These are phyloP conservation scores for Penicillium simplicissimum DNA, from an alignment of 495 filamentous ascomycete genomes.

Conservation along the genomic window DNA sequence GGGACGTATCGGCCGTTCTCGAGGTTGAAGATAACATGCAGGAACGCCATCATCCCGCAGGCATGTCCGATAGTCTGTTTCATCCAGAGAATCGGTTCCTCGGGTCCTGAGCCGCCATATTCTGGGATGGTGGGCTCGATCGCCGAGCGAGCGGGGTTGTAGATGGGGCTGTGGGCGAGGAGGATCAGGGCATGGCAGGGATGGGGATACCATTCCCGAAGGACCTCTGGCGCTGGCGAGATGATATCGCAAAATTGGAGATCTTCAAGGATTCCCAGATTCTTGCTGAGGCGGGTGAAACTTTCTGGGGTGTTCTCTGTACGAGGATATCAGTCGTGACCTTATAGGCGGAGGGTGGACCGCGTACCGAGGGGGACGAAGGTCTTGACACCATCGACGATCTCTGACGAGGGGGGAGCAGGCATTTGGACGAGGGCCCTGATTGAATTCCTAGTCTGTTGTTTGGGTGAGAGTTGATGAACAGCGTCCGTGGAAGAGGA, in stretches of 20 bases:
- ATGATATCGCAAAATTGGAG: constrained; percentile 62
- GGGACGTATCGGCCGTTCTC: constrained; percentile 40
- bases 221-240: constrained; percentile 53
- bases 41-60: constrained; percentile 63
- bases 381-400: constrained; percentile 36
- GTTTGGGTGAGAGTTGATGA: background rate
- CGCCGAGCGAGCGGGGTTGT: constrained; percentile 33
- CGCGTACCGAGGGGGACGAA: constrained; percentile 45
- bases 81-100: constrained; percentile 62
- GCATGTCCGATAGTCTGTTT: constrained; percentile 67
- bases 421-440: background rate
- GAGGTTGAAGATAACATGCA: constrained; percentile 59
- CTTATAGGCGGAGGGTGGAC: background rate
- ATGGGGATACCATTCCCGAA: constrained; percentile 56
- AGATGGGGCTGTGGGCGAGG: constrained; percentile 53
- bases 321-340: background rate
- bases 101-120: constrained; percentile 51
- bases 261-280: constrained; percentile 51
- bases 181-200: constrained; percentile 60
- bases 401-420: constrained; percentile 42
- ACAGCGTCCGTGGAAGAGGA: background rate
- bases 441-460: background rate
- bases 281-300: constrained; percentile 52
- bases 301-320: constrained; percentile 66
- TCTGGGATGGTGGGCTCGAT: constrained; percentile 34